Evolutionary conservation across 1,284 basidiomycete genomes (phyloP), one percentile per base, ranked within the genome.

Genomic region (Trametes polyzona): DNA sequence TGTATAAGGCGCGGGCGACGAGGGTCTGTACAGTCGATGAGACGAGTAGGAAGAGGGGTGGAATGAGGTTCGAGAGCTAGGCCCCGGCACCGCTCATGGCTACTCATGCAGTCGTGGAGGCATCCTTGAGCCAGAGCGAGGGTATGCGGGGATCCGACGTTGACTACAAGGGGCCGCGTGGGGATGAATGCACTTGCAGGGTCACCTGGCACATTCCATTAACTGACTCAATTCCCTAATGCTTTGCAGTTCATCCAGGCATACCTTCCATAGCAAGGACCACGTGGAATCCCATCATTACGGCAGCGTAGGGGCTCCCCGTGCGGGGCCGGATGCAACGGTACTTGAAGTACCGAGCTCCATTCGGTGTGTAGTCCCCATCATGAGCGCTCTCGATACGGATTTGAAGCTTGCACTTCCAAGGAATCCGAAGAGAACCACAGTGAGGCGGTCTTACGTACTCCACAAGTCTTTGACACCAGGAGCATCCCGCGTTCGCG

Each of bases 21-120:
- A 7, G 54, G 54, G 19, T 56, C 54, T 7, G 29, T 7, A 11
- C 58, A 57, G 33, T 60, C 54, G 23, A 60, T 37, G 2, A 56
- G 17, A 14, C 58, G 54, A 2, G 58, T 60, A 6, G 58, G 54
- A 4, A 60, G 54, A n/a, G n/a, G n/a, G 24, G 17, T 6, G 1
- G 17, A 24, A 14, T 24, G 23, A 7, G 42, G 26, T 7, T 3
- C 8, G 19, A 7, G 17, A 4, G n/a, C 16, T 29, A 27, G 16
- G 10, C 4, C 24, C 21, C 9, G n/a, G 19, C 51, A 52, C 17
- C 17, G 26, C 6, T 29, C 26, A n/a, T 52, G 51, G 3, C 29
- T 29, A 11, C n/a, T n/a, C 17, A 19, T 16, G 27, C 51, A 52
- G 16, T 52, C 33, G 17, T 17, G 11, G 23, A 52, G 19, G 16